Conservation (phyloP, 2,329 filamentous ascomycete genomes). For the Penicillium carneum region DNA sequence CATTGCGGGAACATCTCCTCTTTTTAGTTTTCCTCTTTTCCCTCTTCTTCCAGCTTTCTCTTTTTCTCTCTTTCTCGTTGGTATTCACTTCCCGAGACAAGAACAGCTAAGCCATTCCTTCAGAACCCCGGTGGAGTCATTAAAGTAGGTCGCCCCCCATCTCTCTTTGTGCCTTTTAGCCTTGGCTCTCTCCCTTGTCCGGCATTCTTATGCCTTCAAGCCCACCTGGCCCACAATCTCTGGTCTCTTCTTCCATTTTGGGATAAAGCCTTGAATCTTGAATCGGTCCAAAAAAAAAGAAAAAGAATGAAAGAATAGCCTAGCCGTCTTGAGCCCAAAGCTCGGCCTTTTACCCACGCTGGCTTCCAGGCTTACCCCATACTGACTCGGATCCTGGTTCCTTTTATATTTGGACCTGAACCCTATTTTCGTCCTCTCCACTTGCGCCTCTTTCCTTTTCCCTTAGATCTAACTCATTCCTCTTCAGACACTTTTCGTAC, state of each 20-base stretch:
- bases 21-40: constrained; percentile 17
- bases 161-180: constrained; percentile 17
- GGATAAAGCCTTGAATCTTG: constrained; percentile 21
- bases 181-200: constrained; percentile 26
- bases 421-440: constrained; percentile 27
- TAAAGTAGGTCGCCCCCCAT: constrained; percentile 23
- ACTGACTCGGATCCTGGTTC: constrained; percentile 33
- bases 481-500: constrained; percentile 4
- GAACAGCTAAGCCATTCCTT: constrained; percentile 24
- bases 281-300: constrained; percentile 24
- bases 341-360: constrained; percentile 32
- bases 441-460: constrained; percentile 26
- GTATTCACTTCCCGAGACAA: background rate
- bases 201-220: constrained; percentile 33
- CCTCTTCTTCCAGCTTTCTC: constrained; percentile 9
- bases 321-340: constrained; percentile 38
- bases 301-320: constrained; percentile 22
- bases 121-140: constrained; percentile 24
- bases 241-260: constrained; percentile 26
- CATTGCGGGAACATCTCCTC: constrained; percentile 18
- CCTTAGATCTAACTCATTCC: constrained; percentile 26
- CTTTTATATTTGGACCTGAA: constrained; percentile 36
- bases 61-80: constrained; percentile 15
- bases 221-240: constrained; percentile 36
- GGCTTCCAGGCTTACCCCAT: constrained; percentile 36